phyloP scores from a whole-genome alignment of 1,284 basidiomycete genomes.

The Uromyces viciae-fabae region DNA sequence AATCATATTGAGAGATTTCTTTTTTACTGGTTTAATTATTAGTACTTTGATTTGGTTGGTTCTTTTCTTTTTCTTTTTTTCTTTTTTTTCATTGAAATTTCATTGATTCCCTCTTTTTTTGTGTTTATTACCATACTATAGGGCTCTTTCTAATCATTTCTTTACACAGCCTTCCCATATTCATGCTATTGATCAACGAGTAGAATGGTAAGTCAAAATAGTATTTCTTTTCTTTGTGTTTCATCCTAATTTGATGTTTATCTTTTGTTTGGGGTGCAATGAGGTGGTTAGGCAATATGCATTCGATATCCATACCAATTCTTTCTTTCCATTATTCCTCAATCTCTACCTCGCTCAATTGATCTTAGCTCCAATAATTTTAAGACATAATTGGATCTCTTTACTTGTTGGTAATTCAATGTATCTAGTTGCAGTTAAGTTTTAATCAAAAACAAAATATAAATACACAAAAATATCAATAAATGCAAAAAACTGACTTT shows the following conservation, averaged over 20 bases:
- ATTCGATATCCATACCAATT: slow-evolving; percentile 90
- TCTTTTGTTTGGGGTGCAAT: too few relatives aligned
- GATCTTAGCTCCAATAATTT: slow-evolving; percentile 73
- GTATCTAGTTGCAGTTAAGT: slow-evolving; percentile 51
- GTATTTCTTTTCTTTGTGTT: too few relatives aligned
- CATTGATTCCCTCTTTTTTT: too few relatives aligned
- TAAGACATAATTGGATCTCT: slow-evolving; percentile 81
- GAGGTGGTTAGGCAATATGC: slow-evolving; percentile 65
- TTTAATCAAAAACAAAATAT: too few relatives aligned
- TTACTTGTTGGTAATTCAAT: slow-evolving; percentile 75
- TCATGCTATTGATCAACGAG: slow-evolving; percentile 59
- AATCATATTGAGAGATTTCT: slow-evolving; percentile 83
- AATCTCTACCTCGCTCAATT: slow-evolving; percentile 80
- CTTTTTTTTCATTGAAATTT: background rate
- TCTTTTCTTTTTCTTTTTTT: slow-evolving; percentile 10
- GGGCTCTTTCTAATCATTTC: slow-evolving; percentile 68
- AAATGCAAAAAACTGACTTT: background rate
- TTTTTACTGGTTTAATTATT: slow-evolving; percentile 68
- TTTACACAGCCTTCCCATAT: slow-evolving; percentile 68
- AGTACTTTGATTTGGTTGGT: slow-evolving; percentile 74
- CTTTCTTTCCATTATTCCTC: slow-evolving; percentile 87
- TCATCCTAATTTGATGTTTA: background rate
- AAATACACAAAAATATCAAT: too few relatives aligned
- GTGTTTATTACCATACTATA: slow-evolving; percentile 51
- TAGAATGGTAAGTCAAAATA: slow-evolving; percentile 52